These are phyloP conservation scores for Prototheca cutis DNA, from an alignment of 163 green algal genomes.

Conservation along the genomic window DNA sequence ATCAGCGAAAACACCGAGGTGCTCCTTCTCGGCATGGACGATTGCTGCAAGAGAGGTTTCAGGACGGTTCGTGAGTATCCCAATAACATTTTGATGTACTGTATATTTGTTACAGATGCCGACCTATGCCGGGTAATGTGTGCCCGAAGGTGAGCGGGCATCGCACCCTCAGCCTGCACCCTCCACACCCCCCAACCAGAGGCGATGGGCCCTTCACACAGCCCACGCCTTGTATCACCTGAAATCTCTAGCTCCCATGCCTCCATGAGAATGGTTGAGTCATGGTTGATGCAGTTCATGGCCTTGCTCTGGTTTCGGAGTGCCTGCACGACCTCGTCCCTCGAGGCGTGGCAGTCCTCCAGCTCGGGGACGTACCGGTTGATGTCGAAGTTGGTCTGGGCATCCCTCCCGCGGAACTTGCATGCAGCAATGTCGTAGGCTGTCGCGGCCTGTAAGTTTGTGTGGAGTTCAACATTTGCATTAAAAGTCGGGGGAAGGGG, in stretches of 20 bases:
- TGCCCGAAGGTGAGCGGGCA: too few species aligned
- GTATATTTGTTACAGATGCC: too few species aligned
- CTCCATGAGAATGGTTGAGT: not conserved
- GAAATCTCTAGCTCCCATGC: constrained; percentile 16
- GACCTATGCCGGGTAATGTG: too few species aligned
- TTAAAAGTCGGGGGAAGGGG: too few species aligned
- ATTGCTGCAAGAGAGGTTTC: not conserved
- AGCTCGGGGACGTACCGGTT: constrained; percentile 4
- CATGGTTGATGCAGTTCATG: constrained; percentile 15
- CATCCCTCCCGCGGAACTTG: constrained; percentile 13
- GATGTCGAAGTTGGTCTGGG: constrained; percentile 13
- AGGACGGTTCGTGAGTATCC: too few species aligned
- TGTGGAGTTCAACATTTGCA: too few species aligned
- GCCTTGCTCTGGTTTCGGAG: constrained; percentile 21
- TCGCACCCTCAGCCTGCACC: too few species aligned
- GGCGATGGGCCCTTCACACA: too few species aligned
- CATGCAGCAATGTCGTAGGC: constrained; percentile 67
- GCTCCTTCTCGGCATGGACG: constrained; percentile 11
- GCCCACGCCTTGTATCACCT: too few species aligned
- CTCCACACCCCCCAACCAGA: too few species aligned
- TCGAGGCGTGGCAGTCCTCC: not conserved
- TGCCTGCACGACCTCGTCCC: constrained; percentile 9
- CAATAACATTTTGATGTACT: too few species aligned
- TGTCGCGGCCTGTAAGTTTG: constrained; percentile 48
- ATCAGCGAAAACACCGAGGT: constrained; percentile 15